Base-by-base conservation (phyloP, 805 yeast species). In the Metschnikowia gelsemii region DNA sequence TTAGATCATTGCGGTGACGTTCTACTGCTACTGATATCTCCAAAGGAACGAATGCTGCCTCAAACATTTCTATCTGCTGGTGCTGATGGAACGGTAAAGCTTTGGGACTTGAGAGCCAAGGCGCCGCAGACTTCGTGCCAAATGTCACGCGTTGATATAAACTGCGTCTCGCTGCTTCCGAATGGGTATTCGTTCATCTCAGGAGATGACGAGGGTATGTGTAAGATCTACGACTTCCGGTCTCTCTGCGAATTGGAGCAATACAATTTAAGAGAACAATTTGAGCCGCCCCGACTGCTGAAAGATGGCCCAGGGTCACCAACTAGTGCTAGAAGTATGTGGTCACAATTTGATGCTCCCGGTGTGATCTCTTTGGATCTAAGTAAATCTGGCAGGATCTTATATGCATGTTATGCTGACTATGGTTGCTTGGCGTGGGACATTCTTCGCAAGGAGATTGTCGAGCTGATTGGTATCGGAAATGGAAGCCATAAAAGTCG, bases 351-450 rank as follows among this genome's bases (percentile, higher is more conserved):
- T 34, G 85, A 82, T 42, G 72, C 73, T 22, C 80, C 82, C n/a
- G 89, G 91, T 9, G 81, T 88, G 16, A 67, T 78, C 3, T 80
- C 93, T 0, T 52, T 88, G 13, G 91, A 83, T 57, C 81, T 84
- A 53, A 82, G 95, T 34, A 64, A 62, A 7, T 80, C 89, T 25
- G 95, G 96, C 0, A 64, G 96, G 33, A 59, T 87, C 18, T 62
- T 88, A 67, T 84, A 82, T 58, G 75, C 81, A 1, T 82, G 91
- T 38, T 86, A 86, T 57, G 78, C 88, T 0, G 93, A 88, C 43
- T 73, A 76, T 40, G 84, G 86, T 1, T 82, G 91, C 51, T 64
- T 83, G 14, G 72, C 84, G 3, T 86, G 95, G 93, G 97, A 89
- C 58, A 64, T 77, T 1, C 63, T 89, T 13, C 79, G 76, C 42